Evolutionary conservation across 2,329 filamentous ascomycete genomes (phyloP).

Genomic region (Colletotrichum lini): DNA sequence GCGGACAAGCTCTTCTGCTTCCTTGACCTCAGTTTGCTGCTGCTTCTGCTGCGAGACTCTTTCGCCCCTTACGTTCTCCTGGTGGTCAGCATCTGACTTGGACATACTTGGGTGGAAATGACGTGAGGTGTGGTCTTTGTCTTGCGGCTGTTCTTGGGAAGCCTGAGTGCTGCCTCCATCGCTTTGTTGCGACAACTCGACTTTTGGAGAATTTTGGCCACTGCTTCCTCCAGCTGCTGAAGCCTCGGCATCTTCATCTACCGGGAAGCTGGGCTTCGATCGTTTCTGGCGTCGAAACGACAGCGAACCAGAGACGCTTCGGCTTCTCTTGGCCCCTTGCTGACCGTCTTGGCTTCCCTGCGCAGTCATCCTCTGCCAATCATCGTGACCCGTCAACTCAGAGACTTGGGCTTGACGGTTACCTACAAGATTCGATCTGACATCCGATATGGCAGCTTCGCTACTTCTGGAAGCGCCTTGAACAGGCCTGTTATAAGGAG

Average conservation of each 20-base stretch:
- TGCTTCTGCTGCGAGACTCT: slow-evolving; percentile 4
- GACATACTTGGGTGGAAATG: slow-evolving; percentile 13
- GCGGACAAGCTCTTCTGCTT: background rate
- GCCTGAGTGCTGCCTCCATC: background rate
- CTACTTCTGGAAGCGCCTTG: background rate
- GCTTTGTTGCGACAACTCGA: background rate
- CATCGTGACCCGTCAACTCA: background rate
- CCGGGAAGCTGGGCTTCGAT: slow-evolving; percentile 1
- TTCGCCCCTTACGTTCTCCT: background rate
- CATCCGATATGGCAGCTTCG: background rate
- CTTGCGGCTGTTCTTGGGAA: background rate
- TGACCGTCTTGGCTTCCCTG: background rate
- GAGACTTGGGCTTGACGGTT: background rate
- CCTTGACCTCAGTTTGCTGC: background rate
- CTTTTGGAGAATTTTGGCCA: background rate
- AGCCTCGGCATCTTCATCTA: background rate
- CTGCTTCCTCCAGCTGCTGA: background rate
- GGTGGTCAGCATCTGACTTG: background rate
- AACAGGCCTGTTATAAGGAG: slow-evolving; percentile 23
- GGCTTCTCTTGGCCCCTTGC: background rate
- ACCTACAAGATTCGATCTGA: slow-evolving; percentile 18
- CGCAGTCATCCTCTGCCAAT: background rate
- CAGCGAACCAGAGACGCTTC: background rate
- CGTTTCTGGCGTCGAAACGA: slow-evolving; percentile 6
- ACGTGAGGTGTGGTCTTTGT: slow-evolving; percentile 1